Percentiles rank a stretch among this genome's conserved stretches.
Conservation (phyloP, 2,329 filamentous ascomycete genomes). For the Diplocarpon mali region DNA sequence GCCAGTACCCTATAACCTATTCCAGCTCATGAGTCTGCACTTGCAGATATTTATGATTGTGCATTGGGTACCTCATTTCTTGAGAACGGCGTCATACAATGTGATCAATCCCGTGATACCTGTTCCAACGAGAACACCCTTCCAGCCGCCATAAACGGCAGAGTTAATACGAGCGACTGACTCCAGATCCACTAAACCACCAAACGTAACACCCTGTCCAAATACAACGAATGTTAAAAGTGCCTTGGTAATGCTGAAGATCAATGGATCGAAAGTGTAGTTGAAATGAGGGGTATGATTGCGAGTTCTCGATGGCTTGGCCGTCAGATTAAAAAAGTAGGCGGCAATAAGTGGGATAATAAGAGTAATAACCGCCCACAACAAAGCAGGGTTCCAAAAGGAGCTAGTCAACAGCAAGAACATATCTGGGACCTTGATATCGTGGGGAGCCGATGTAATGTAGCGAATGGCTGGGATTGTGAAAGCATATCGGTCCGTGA, state of each 20-base stretch:
- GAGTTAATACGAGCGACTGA: conserved; percentile 52
- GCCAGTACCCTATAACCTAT: too few species aligned
- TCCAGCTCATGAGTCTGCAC: too few species aligned
- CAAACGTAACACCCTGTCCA: conserved; percentile 50
- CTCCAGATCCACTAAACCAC: conserved; percentile 47
- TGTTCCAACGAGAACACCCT: conserved; percentile 56
- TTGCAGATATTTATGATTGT: too few species aligned
- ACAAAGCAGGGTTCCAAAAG: conserved; percentile 74
- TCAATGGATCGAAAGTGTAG: conserved; percentile 69
- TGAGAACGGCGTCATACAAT: conserved; percentile 68
- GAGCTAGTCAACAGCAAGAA: conserved; percentile 63
- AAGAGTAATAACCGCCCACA: conserved; percentile 66
- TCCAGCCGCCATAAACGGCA: conserved; percentile 61
- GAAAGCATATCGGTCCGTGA: conserved; percentile 63
- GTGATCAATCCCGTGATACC: conserved; percentile 58
- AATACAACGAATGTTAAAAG: conserved; percentile 75
- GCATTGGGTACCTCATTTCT: conserved; percentile 36
- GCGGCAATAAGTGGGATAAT: conserved; percentile 59
- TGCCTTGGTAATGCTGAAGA: conserved; percentile 83
- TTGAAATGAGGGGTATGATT: conserved; percentile 35
- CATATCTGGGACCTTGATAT: conserved; percentile 66
- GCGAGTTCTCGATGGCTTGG: conserved; percentile 31
- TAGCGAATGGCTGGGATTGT: conserved; percentile 52
- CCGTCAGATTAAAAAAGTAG: conserved; percentile 84
- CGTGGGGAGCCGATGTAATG: conserved; percentile 44